These are phyloP conservation scores for Amylocystis lapponica DNA, from an alignment of 768 basidiomycete species.

Conservation along the genomic window DNA sequence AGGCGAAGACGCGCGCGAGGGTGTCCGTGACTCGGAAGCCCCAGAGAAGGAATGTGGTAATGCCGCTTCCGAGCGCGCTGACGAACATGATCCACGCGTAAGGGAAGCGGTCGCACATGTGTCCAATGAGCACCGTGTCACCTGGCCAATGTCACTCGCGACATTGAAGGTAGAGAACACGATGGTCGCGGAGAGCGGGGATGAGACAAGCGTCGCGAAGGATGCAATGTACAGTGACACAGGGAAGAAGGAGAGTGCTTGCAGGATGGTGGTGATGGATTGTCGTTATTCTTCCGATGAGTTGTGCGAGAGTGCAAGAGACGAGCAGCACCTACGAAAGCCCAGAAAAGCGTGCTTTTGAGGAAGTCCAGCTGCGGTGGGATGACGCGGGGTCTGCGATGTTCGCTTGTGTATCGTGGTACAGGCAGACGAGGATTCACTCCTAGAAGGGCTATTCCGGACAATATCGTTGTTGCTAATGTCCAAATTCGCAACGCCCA, in stretches of 20 bases:
- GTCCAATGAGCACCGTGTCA: conserved; percentile 17
- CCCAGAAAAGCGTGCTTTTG: conserved; percentile 15
- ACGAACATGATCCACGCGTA: conserved; percentile 19
- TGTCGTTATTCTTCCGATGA: not conserved
- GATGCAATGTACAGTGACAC: conserved; percentile 21
- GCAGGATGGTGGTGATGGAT: conserved; percentile 10
- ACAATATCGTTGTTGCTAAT: conserved; percentile 7
- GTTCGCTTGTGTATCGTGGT: conserved; percentile 10
- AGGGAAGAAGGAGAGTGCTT: conserved; percentile 22
- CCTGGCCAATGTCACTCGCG: conserved; percentile 19
- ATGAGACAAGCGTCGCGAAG: conserved; percentile 14
- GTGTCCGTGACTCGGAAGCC: conserved; percentile 17
- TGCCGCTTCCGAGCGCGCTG: conserved; percentile 13
- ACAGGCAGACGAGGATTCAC: conserved; percentile 19
- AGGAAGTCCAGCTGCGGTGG: conserved; percentile 17
- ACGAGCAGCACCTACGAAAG: conserved; percentile 11
- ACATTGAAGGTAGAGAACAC: conserved; percentile 21
- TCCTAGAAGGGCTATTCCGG: conserved; percentile 13
- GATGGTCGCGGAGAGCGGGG: conserved; percentile 16
- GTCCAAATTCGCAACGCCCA: conserved; percentile 20
- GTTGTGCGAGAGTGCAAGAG: not conserved
- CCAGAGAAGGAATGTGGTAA: conserved; percentile 18
- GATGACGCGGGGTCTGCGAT: conserved; percentile 14
- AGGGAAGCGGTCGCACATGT: conserved; percentile 18
- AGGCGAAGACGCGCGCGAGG: conserved; percentile 15